Conservation (phyloP, 2,329 filamentous ascomycete species). For the Fusarium buxicola region DNA sequence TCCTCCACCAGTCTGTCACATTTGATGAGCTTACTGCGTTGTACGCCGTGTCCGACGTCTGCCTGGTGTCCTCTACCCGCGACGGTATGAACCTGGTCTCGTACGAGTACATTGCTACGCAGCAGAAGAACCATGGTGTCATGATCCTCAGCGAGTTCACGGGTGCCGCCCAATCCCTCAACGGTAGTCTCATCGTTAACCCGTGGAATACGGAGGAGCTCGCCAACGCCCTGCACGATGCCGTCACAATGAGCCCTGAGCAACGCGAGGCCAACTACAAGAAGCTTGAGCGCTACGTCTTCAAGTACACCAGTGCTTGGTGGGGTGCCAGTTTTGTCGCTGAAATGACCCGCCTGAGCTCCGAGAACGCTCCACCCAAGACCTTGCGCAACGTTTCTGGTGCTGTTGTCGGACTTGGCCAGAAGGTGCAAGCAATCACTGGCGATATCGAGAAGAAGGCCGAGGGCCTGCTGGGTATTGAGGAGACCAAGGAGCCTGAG, state of each 20-base stretch:
- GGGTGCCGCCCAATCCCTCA: slow-evolving; percentile 92
- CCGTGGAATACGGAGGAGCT: slow-evolving; percentile 99
- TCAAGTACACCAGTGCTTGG: slow-evolving; percentile 97
- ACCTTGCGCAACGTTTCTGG: slow-evolving; percentile 56
- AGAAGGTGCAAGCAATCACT: slow-evolving; percentile 45
- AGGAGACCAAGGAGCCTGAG: slow-evolving; percentile 36
- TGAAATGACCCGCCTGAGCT: slow-evolving; percentile 73
- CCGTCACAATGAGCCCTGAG: slow-evolving; percentile 95
- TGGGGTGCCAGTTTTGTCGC: slow-evolving; percentile 95
- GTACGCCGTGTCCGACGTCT: slow-evolving; percentile 92
- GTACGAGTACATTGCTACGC: slow-evolving; percentile 97
- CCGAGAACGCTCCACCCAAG: slow-evolving; percentile 54
- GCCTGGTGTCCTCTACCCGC: slow-evolving; percentile 92
- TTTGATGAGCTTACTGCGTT: slow-evolving; percentile 96
- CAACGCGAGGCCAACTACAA: slow-evolving; percentile 87
- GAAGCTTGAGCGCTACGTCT: slow-evolving; percentile 94
- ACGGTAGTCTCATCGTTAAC: slow-evolving; percentile 94
- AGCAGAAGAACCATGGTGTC: slow-evolving; percentile 88
- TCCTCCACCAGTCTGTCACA: slow-evolving; percentile 94
- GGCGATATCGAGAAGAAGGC: slow-evolving; percentile 39
- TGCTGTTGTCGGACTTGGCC: slow-evolving; percentile 50
- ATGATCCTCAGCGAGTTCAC: slow-evolving; percentile 98
- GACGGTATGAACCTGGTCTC: slow-evolving; percentile 99
- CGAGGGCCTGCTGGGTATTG: slow-evolving; percentile 23
- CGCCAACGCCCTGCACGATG: slow-evolving; percentile 91